Evolutionary conservation across 192 early-diverging fungal genomes (phyloP), one percentile per base, ranked within the genome.

Genomic region (Bifiguratus adelaidae): DNA sequence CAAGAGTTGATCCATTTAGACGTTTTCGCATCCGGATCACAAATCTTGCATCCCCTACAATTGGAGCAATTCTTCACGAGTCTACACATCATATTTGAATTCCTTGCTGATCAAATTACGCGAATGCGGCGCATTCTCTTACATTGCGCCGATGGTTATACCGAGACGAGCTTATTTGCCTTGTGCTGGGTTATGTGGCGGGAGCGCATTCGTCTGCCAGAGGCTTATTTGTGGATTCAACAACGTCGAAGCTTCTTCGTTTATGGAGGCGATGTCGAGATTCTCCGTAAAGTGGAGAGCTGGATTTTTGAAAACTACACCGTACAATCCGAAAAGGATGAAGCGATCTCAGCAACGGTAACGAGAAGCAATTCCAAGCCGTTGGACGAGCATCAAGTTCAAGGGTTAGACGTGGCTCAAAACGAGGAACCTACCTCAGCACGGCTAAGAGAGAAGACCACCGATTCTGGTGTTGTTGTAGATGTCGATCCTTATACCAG

Each of bases 131-230:
- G 55, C 13, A 58, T 75, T 19, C 46, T 78, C 16, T 72, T 78
- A 41, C 68, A 78, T 47, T 78, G 72, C 30, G 48, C 65, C 6
- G 76, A 78, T 27, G 76, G 72, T 12, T 78, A 78, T 29, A 74
- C 76, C 0, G 76, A 78, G 44, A 66, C 65, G 1, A 69, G 69
- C 27, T 23, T 75, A 18, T 32, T 78, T 4, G 59, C 59, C 0
- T 46, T 78, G 7, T 50, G 56, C 13, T 62, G 67, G 35, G 28
- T 78, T 13, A 78, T 78, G 73, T 68, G 65, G 27, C 52, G 66
- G 1, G 52, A 66, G 34, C 48, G 53, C 41, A 26, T 73, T 36
- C 44, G 48, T 20, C 54, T 78, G 30, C 70, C 73, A 0, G 60
- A 68, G 41, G 73, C 76, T 4, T 78, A 68, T 62, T 35, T 78